Evolutionary conservation across 2,329 filamentous ascomycete genomes (phyloP).

Genomic region (Fusarium ambrosium): DNA sequence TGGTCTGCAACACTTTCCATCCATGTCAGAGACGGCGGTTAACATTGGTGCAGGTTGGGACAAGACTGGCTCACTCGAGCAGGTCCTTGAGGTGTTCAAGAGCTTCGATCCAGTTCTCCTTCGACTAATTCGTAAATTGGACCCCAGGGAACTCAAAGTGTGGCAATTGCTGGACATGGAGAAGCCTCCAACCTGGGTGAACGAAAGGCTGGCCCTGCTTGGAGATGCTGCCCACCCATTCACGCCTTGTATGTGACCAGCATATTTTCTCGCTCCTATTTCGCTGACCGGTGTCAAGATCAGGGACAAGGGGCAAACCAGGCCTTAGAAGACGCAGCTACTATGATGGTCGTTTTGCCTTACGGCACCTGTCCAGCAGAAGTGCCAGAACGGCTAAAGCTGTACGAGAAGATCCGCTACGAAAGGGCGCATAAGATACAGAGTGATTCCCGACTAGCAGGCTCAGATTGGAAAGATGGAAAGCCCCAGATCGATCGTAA

Average conservation of each 20-base stretch:
- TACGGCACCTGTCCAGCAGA: slow-evolving; percentile 58
- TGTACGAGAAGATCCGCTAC: slow-evolving; percentile 72
- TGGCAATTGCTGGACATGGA: slow-evolving; percentile 76
- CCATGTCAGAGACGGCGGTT: not conserved
- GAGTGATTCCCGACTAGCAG: slow-evolving; percentile 66
- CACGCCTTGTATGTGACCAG: slow-evolving; percentile 57
- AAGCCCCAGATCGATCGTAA: slow-evolving; percentile 33
- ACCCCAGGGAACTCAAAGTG: slow-evolving; percentile 62
- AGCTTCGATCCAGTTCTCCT: slow-evolving; percentile 59
- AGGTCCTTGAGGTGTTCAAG: slow-evolving; percentile 55
- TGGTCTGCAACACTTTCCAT: not conserved
- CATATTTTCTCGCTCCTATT: too few relatives aligned
- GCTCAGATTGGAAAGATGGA: slow-evolving; percentile 44
- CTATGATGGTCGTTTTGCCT: slow-evolving; percentile 69
- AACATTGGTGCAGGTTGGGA: slow-evolving; percentile 13
- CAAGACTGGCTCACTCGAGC: slow-evolving; percentile 56
- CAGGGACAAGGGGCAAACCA: slow-evolving; percentile 63
- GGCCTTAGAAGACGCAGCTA: slow-evolving; percentile 76
- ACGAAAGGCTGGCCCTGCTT: slow-evolving; percentile 69
- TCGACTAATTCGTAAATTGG: slow-evolving; percentile 58
- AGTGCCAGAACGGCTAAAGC: slow-evolving; percentile 66
- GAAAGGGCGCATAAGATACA: slow-evolving; percentile 71
- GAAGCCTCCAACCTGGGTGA: slow-evolving; percentile 66
- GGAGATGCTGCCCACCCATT: slow-evolving; percentile 80
- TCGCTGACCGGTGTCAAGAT: slow-evolving; percentile 19